Conservation (phyloP, 768 basidiomycete genomes). For the Mycena polygramma region DNA sequence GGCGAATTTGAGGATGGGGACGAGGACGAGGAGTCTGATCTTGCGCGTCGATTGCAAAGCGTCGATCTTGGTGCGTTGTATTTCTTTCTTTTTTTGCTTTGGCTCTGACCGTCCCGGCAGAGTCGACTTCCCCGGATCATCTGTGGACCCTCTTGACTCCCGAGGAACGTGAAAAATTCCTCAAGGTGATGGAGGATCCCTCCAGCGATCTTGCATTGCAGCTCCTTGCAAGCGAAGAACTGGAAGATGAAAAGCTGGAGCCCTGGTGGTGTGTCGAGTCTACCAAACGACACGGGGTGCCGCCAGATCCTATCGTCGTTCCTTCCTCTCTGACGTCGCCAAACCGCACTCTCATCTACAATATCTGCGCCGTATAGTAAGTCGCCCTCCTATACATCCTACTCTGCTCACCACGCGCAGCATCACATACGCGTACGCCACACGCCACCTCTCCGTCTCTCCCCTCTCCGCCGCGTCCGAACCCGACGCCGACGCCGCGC, state of each 20-base stretch:
- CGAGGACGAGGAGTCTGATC: conserved; percentile 56
- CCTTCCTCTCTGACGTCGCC: conserved; percentile 60
- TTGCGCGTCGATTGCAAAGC: conserved; percentile 64
- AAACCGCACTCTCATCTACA: conserved; percentile 68
- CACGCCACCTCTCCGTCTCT: conserved; percentile 72
- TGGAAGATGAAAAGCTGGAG: conserved; percentile 59
- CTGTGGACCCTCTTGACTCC: conserved; percentile 73
- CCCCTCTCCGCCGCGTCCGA: conserved; percentile 62
- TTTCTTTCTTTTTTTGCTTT: too few relatives aligned
- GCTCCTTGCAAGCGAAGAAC: conserved; percentile 69
- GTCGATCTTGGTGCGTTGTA: conserved; percentile 72
- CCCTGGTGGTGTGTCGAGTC: conserved; percentile 81
- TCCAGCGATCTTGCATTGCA: conserved; percentile 70
- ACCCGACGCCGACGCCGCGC: conserved; percentile 62
- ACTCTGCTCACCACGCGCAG: conserved; percentile 49
- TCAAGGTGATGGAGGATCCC: conserved; percentile 70
- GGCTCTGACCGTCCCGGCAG: conserved; percentile 49
- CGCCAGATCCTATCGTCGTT: conserved; percentile 60
- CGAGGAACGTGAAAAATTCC: conserved; percentile 73
- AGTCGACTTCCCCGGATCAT: conserved; percentile 65
- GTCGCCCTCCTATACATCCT: conserved; percentile 43
- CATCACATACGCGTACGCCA: conserved; percentile 76
- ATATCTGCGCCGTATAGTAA: conserved; percentile 76
- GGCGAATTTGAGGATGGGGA: conserved; percentile 51
- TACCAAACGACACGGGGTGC: conserved; percentile 47